phyloP scores from a whole-genome alignment of 2,329 filamentous ascomycete genomes.

The Aspergillus tubingensis region DNA sequence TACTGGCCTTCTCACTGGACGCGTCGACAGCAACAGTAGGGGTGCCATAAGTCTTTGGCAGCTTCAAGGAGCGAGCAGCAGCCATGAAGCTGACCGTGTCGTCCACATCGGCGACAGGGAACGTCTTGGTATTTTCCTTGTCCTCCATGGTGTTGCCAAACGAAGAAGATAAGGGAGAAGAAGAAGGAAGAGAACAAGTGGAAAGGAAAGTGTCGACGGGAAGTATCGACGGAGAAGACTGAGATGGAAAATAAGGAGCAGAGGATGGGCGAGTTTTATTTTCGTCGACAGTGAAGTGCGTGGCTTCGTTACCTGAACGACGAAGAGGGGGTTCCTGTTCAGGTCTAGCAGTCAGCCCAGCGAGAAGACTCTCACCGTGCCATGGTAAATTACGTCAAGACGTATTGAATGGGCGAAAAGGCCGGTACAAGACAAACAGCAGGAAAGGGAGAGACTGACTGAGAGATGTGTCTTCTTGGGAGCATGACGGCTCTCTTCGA shows the following conservation, averaged over 20 bases:
- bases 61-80: slow-evolving; percentile 24
- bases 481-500: slow-evolving; percentile 27
- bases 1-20: slow-evolving; percentile 5
- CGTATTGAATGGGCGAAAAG: not conserved
- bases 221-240: not conserved
- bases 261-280: not conserved
- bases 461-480: slow-evolving; percentile 16
- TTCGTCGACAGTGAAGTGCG: not conserved
- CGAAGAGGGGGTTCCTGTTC: not conserved
- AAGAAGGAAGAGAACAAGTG: not conserved
- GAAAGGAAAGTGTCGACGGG: not conserved
- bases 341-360: not conserved
- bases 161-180: not conserved
- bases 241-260: not conserved
- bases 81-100: slow-evolving; percentile 33
- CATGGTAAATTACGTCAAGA: not conserved
- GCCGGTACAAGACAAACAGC: not conserved
- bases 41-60: slow-evolving; percentile 10
- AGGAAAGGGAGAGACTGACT: not conserved
- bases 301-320: not conserved
- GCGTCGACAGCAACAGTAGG: slow-evolving; percentile 5
- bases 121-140: slow-evolving; percentile 5
- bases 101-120: slow-evolving; percentile 23
- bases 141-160: not conserved
- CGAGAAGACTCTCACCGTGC: not conserved